These are phyloP conservation scores for Leucocoprinus birnbaumii DNA, from an alignment of 768 basidiomycete species.

Conservation along the genomic window DNA sequence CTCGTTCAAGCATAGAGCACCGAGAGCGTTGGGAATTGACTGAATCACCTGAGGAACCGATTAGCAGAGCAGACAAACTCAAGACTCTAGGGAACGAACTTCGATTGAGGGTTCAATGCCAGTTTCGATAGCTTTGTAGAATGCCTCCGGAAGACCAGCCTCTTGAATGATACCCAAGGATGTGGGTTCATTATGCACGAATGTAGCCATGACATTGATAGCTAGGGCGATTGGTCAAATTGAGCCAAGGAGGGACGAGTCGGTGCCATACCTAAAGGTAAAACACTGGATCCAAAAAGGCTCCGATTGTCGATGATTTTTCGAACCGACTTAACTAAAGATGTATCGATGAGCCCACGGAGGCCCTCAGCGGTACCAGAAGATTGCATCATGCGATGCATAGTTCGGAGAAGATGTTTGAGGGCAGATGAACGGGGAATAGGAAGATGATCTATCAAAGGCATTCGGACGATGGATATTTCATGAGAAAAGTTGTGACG, in stretches of 20 bases:
- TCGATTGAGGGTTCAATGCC: constrained; percentile 88
- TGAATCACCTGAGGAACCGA: constrained; percentile 67
- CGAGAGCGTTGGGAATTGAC: constrained; percentile 92
- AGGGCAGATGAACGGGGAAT: constrained; percentile 77
- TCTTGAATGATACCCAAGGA: constrained; percentile 93
- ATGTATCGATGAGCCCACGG: constrained; percentile 89
- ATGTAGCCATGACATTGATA: constrained; percentile 94
- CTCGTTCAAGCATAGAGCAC: constrained; percentile 93
- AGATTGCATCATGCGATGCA: constrained; percentile 97
- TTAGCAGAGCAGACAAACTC: not conserved
- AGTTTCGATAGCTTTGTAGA: constrained; percentile 82
- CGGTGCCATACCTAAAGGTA: constrained; percentile 64
- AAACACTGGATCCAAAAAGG: constrained; percentile 83
- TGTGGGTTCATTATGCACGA: constrained; percentile 98
- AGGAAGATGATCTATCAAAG: constrained; percentile 59
- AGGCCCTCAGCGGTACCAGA: constrained; percentile 93
- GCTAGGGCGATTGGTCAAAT: constrained; percentile 40
- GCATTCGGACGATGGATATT: not conserved
- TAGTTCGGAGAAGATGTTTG: constrained; percentile 86
- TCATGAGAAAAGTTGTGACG: constrained; percentile 5
- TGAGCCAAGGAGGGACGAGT: not conserved
- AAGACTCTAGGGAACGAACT: constrained; percentile 35
- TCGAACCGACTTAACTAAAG: constrained; percentile 81
- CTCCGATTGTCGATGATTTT: constrained; percentile 81
- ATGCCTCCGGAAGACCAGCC: constrained; percentile 80